Conservation (phyloP, 2,329 filamentous ascomycete species). For the Colletotrichum siamense region DNA sequence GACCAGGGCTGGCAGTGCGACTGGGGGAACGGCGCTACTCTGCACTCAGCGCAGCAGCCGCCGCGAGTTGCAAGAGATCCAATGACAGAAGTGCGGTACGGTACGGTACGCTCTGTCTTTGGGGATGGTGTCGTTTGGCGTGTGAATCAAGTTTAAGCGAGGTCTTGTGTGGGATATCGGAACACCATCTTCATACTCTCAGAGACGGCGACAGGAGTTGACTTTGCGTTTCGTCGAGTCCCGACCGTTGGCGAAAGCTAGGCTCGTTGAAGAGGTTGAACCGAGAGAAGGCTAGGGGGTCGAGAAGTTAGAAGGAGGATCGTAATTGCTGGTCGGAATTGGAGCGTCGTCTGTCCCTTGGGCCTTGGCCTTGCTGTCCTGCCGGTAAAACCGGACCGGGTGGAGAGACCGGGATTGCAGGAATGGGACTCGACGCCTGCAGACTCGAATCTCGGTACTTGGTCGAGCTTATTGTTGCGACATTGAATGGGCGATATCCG, state of each 20-base stretch:
- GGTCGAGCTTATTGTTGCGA: not conserved
- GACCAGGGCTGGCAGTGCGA: slow-evolving; percentile 5
- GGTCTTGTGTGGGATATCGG: not conserved
- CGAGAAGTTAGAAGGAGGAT: not conserved
- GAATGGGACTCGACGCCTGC: not conserved
- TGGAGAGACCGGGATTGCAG: not conserved
- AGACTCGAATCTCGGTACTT: not conserved
- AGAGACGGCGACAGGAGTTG: not conserved
- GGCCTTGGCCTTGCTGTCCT: not conserved
- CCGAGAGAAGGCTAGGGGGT: not conserved
- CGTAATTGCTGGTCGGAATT: not conserved
- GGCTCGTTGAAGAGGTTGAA: not conserved
- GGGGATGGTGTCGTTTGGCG: not conserved
- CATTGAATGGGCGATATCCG: not conserved
- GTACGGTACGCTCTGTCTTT: not conserved
- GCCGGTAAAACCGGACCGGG: not conserved
- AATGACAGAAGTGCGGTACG: not conserved
- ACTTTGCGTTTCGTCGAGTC: not conserved
- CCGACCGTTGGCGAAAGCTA: not conserved
- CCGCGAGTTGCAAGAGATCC: not conserved
- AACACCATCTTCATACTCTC: not conserved
- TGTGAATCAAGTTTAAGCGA: not conserved
- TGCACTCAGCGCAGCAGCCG: not conserved
- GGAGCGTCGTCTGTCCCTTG: not conserved
- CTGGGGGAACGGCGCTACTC: not conserved